phyloP scores from a whole-genome alignment of 345 rosid species.

The Chamaenerion angustifolium region DNA sequence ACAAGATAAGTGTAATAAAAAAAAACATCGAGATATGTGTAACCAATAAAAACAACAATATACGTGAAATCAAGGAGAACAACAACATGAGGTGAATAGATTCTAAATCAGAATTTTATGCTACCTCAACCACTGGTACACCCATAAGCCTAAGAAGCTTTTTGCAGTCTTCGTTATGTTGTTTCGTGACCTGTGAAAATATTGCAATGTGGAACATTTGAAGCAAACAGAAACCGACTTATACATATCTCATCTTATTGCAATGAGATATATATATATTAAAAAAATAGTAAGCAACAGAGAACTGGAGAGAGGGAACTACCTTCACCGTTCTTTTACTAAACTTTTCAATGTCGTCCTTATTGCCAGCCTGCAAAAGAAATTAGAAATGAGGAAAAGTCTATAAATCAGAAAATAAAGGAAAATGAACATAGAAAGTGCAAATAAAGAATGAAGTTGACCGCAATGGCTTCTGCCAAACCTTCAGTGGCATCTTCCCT shows the following conservation, averaged over 20 bases:
- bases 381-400: neutral
- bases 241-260: neutral
- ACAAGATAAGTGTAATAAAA: neutral
- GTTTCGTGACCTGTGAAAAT: conserved; percentile 57
- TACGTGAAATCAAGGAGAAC: no score
- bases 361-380: conserved; percentile 44
- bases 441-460: conserved; percentile 6
- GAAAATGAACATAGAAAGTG: neutral
- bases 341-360: conserved; percentile 87
- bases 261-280: neutral
- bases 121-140: conserved; percentile 80
- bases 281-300: neutral
- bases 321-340: conserved; percentile 93
- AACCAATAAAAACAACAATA: no score
- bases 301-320: neutral
- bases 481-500: conserved; percentile 70
- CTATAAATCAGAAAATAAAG: neutral
- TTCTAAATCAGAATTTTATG: neutral
- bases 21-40: neutral
- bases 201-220: neutral
- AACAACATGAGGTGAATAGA: no score
- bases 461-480: conserved; percentile 62
- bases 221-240: no score
- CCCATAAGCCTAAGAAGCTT: conserved; percentile 79
- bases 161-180: conserved; percentile 90